Evolutionary conservation across 192 early-diverging fungal genomes (phyloP), one percentile per base, ranked within the genome.

Genomic region (Umbelopsis isabellina): DNA sequence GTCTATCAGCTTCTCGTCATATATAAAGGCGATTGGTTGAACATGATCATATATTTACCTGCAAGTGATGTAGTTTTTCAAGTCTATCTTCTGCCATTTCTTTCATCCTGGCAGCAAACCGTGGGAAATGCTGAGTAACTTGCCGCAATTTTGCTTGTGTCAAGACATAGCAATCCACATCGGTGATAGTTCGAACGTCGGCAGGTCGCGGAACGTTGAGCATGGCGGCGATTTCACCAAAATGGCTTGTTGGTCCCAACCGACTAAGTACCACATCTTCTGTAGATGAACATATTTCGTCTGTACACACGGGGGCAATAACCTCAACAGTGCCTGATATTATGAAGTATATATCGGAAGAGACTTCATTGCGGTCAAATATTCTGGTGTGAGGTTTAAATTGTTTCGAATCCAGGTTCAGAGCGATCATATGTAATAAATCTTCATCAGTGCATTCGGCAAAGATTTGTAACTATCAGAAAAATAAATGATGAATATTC

Each of bases 281-380:
- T 12, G 30, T 61, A 2, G 16, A 18, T 13, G 25, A 35, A 7
- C 55, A 61, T 15, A 74, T 71, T 12, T 49, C 68, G 20, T 68
- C 55, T 46, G 68, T 69, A 49, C 53, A 33, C 0, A 35, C 49
- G 22, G 69, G 52, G 0, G 86, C 85, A 21, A 88, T 79, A 12
- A 92, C 84, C 67, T 87, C 83, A 22, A 92, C 88, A 2, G 80
- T 76, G 33, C 92, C 92, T 21, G 85, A 83, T 20, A 86, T 74
- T 67, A 94, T 83, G 76, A 94, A 94, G 65, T 90, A 94, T 76
- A 93, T 86, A 23, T 90, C 89, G 11, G 75, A 78, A 3, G 87
- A 91, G 20, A 66, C 75, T 46, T 92, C 91, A 10, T 91, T 90
- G 51, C 88, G 79, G 15, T 77, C 66, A 15, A 91, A 80, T 48